Evolutionary conservation across 768 basidiomycete genomes (phyloP), one percentile per base, ranked within the genome.

Genomic region (Dacryopinax primogenitus): DNA sequence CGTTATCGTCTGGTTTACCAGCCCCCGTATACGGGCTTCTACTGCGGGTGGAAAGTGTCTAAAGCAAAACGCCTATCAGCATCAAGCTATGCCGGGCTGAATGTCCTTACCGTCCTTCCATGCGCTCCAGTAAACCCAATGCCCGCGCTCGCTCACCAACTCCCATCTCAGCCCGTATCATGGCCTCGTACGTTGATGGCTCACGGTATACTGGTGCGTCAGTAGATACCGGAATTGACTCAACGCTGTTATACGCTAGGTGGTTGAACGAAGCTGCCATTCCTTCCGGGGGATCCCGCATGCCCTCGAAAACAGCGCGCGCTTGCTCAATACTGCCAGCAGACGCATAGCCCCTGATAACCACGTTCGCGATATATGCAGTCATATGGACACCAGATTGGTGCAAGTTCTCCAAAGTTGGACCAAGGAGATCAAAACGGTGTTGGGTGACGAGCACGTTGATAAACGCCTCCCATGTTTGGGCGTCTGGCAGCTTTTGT

Each of bases 161-260:
- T 21, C 85, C 85, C 12, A 98, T 79, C 73, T 99, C 96, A 0
- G 89, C 90, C 15, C 90, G 83, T 68, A 99, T 84, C 93, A 99
- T 98, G 3, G 84, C 85, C 72, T 98, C 96, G 86, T 90, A 95
- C 0, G 92, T 94, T 39, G 89, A 92, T 13, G 91, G 92, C 86
- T 95, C 92, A 64, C 92, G 84, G 76, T 86, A 92, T 3, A 92
- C 86, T 62, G 84, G 83, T n/a, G 79, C 80, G 71, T 80, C 76
- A 3, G 77, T 73, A 66, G 76, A 71, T 21, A 83, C 73, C 7
- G 67, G 66, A 15, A 72, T 13, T 67, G 67, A 3, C 70, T 71
- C 13, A 65, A 63, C 62, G 67, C 70, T 13, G 71, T 86, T 78
- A 69, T 93, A 85, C 1, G 86, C 83, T 2, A 84, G 82, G 73